Conservation (phyloP, 352 stramenopile genomes). For the Globisporangium carolinianum region DNA sequence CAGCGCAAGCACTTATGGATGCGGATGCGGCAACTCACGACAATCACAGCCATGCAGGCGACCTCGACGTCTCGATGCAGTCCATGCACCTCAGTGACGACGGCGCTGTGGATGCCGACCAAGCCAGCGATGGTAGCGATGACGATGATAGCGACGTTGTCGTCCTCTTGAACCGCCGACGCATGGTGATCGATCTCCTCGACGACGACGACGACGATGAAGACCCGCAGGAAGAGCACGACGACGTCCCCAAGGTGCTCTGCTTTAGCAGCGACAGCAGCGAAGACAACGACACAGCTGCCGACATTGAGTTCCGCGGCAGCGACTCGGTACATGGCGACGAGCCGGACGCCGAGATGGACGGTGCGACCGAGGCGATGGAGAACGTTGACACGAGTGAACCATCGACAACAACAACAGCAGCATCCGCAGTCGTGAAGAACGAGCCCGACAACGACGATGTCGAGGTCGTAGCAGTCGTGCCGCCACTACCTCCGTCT, state of each 20-base stretch:
- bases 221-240: constrained; percentile 15
- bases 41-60: constrained; percentile 2
- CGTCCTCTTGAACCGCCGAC: not conserved
- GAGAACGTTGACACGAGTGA: not conserved
- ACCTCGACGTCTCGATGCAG: constrained; percentile 67
- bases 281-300: constrained; percentile 23
- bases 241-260: constrained; percentile 30
- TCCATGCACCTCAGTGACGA: constrained; percentile 63
- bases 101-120: constrained; percentile 11
- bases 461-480: not conserved
- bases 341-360: constrained; percentile 4
- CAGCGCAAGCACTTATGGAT: not conserved
- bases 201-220: constrained; percentile 19
- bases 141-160: not conserved
- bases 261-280: constrained; percentile 37
- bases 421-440: constrained; percentile 6
- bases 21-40: too few species aligned
- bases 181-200: constrained; percentile 6
- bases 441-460: constrained; percentile 7
- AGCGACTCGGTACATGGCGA: not conserved
- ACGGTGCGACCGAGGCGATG: constrained; percentile 1
- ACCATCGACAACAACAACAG: too few species aligned
- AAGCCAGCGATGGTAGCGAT: not conserved
- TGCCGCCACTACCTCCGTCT: not conserved
- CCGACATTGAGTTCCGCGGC: constrained; percentile 12